Evolutionary conservation across 2,329 filamentous ascomycete genomes (phyloP), one percentile per base, ranked within the genome.

Genomic region (Lasiodiplodia sp.): DNA sequence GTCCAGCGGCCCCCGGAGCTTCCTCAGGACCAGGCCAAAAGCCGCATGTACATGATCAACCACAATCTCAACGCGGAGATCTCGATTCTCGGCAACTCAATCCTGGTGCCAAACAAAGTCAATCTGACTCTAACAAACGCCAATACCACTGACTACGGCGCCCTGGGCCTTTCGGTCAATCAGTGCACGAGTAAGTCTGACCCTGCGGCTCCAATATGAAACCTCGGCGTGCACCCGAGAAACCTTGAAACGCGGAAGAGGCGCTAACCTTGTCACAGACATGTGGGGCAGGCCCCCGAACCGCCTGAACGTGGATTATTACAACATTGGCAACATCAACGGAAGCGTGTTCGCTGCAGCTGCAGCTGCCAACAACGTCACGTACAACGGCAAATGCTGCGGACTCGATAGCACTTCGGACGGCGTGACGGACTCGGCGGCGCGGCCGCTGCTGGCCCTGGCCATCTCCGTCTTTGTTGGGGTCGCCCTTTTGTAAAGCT

Each of bases 41-140:
- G 89, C 37, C 86, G 89, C 53, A 85, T 97, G 80, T 96, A 94
- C 77, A 86, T 97, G 75, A 87, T 91, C 75, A 97, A 97, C 80
- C 94, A 97, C 82, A 97, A 97, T 77, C 86, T 97, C 69, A 97
- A 97, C 78, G 86, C 91, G 69, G 86, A 94, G 72, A 87, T 97
- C 55, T 64, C 55, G 14, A 31, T 70, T 8, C 67, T 70, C 11
- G 76, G 77, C 0, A 55, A 72, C 5, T 73, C 69, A 53, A 65
- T 81, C 7, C 67, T 81, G 34, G 75, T 81, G 3, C 79, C 79
- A 16, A 80, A 81, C 38, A 76, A 75, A 0, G 78, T 76, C 4
- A 70, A 71, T 5, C 73, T 80, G 18, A 78, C 77, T 44, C 68
- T 73, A 11, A 80, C 78, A 2, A 81, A 81, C 57, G 38, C 67